A percentile compares a stretch with the other conserved stretches of the same genome.
Conservation (phyloP, 305 asterid genomes). For the Caryopteris hybrid region DNA sequence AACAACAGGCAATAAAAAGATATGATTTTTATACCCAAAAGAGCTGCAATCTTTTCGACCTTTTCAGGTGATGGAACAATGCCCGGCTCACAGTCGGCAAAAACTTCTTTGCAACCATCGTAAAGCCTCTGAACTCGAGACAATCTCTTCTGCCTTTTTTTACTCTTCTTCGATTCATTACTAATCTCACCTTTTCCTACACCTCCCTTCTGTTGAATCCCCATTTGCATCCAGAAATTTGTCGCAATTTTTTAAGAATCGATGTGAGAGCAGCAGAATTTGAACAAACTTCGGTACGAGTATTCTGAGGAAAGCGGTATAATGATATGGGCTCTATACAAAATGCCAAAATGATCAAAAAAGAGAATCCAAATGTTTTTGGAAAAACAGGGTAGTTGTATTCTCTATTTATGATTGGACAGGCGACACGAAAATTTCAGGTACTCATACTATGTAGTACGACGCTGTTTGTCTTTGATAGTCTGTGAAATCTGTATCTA, state of each 20-base stretch:
- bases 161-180: conserved; percentile 42
- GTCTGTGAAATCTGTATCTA: not conserved
- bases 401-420: not conserved
- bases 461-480: not conserved
- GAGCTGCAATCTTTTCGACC: conserved; percentile 46
- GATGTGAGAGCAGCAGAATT: no score
- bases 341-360: no score
- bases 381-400: not conserved
- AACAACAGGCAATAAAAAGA: no score
- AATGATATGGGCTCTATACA: no score
- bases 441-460: not conserved
- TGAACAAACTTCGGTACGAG: not conserved
- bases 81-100: conserved; percentile 73
- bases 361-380: no score
- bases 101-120: conserved; percentile 62
- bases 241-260: no score
- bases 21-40: conserved; percentile 53
- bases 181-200: conserved; percentile 44
- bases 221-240: conserved; percentile 58
- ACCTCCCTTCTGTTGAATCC: conserved; percentile 49
- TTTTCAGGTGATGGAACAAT: conserved; percentile 66
- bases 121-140: conserved; percentile 64
- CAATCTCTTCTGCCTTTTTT: conserved; percentile 34
- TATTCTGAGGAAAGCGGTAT: no score
- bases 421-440: not conserved